These are phyloP conservation scores for Botryococcus braunii DNA, from an alignment of 163 green algal species.

Conservation along the genomic window DNA sequence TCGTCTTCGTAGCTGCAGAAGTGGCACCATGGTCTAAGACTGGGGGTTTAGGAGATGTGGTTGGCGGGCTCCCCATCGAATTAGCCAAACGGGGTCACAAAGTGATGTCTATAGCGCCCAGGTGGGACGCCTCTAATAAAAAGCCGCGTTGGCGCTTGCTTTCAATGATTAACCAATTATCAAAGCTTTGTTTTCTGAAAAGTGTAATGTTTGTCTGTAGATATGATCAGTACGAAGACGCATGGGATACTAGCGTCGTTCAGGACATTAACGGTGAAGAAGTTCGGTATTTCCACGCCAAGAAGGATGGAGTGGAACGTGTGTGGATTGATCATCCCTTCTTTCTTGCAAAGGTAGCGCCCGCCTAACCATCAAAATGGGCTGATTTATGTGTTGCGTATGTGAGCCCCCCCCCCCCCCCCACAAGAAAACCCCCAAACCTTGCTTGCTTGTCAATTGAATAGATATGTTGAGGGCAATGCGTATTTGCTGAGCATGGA, in stretches of 20 bases:
- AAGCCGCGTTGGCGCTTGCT: no score
- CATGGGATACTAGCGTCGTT: slow-evolving; percentile 81
- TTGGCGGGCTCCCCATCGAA: slow-evolving; percentile 74
- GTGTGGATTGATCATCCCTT: slow-evolving; percentile 91
- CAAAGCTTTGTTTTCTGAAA: background rate
- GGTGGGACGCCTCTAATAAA: slow-evolving; percentile 30
- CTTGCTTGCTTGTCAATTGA: slow-evolving; percentile 1
- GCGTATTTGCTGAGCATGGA: background rate
- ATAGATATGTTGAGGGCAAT: background rate
- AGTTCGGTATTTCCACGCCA: slow-evolving; percentile 92
- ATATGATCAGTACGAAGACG: slow-evolving; percentile 67
- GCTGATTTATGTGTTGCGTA: slow-evolving; percentile 1
- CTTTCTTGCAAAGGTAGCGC: slow-evolving; percentile 74
- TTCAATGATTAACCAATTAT: background rate
- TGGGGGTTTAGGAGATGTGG: slow-evolving; percentile 68
- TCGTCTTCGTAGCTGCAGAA: slow-evolving; percentile 70
- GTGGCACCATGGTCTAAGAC: slow-evolving; percentile 53
- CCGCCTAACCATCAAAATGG: background rate
- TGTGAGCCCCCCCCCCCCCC: no score
- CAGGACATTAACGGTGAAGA: slow-evolving; percentile 74
- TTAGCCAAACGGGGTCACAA: slow-evolving; percentile 87
- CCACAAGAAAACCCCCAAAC: no score
- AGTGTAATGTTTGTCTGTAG: slow-evolving; percentile 2
- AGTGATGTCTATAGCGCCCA: slow-evolving; percentile 82
- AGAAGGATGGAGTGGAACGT: slow-evolving; percentile 86